phyloP scores from a whole-genome alignment of 139 green algal species.

The Chlamydomonas eustigma region DNA sequence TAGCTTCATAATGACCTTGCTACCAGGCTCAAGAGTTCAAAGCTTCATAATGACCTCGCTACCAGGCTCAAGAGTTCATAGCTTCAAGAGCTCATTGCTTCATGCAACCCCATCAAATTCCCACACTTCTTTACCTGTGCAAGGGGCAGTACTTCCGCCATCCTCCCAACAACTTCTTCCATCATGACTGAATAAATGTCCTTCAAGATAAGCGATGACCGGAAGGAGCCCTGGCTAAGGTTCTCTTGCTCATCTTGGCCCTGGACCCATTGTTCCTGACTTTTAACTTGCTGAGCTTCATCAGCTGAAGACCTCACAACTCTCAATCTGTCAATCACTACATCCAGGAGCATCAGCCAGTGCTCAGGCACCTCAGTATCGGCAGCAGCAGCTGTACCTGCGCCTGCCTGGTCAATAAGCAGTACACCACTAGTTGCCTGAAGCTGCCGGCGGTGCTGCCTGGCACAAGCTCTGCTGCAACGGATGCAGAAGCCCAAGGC shows the following conservation, averaged over 20 bases:
- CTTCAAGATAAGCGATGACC: neutral
- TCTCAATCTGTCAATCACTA: neutral
- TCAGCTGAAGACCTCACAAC: neutral
- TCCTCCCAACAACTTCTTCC: slow-evolving; percentile 4
- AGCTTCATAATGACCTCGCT: too few species aligned
- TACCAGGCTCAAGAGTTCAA: too few species aligned
- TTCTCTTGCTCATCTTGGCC: slow-evolving; percentile 3
- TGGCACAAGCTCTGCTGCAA: neutral
- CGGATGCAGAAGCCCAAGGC: slow-evolving; percentile 11
- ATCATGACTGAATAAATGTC: slow-evolving; percentile 6
- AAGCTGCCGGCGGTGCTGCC: neutral
- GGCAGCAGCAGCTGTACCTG: slow-evolving; percentile 5
- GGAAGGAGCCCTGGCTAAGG: neutral
- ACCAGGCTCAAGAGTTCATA: too few species aligned
- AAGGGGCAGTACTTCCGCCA: slow-evolving; percentile 3
- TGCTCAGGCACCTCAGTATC: neutral
- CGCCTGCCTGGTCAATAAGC: neutral
- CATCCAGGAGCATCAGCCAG: neutral
- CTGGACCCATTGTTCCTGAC: neutral
- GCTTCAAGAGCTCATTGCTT: too few species aligned
- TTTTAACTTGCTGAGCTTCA: neutral
- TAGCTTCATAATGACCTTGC: too few species aligned
- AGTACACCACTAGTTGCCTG: neutral
- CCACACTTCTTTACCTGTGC: neutral
- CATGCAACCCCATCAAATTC: too few species aligned